phyloP scores from a whole-genome alignment of 176 grass and related monocot genomes.

The sorghum (Sorghum bicolor) region DNA sequence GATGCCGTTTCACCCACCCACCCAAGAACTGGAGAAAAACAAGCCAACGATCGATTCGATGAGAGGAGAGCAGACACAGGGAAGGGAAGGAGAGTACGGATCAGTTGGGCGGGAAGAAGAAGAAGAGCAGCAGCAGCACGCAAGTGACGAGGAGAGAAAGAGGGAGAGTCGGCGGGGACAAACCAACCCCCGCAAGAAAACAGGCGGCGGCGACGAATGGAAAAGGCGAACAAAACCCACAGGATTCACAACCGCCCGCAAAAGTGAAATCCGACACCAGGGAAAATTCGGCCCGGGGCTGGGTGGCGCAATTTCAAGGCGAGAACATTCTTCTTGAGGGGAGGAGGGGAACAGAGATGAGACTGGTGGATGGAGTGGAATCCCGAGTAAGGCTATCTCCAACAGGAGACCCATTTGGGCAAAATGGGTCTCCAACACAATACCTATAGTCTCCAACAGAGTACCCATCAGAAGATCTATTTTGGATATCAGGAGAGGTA shows the following conservation, averaged over 20 bases:
- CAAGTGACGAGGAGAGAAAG: background rate
- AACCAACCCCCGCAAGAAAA: conserved; percentile 20
- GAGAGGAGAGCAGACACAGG: background rate
- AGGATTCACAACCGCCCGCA: background rate
- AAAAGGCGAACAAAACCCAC: background rate
- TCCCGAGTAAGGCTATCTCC: too few species aligned
- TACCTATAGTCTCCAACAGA: too few species aligned
- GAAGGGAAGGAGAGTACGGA: background rate
- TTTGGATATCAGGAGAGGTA: too few species aligned
- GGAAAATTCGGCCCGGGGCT: too few species aligned
- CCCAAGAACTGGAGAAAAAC: background rate
- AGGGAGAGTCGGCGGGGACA: background rate
- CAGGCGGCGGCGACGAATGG: background rate
- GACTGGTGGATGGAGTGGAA: too few species aligned
- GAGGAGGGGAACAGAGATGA: too few species aligned
- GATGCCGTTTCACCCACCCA: background rate
- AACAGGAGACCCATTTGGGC: too few species aligned
- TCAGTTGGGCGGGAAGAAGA: background rate
- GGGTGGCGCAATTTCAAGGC: too few species aligned
- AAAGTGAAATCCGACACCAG: too few species aligned
- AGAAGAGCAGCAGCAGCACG: background rate
- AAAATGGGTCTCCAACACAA: too few species aligned
- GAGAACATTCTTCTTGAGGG: too few species aligned
- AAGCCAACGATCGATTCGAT: background rate
- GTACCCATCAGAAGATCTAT: too few species aligned